Percentiles rank a stretch among this genome's conserved stretches.
These are phyloP conservation scores for Aspergillus sp. DNA, from an alignment of 2,329 filamentous ascomycete species.

Conservation along the genomic window DNA sequence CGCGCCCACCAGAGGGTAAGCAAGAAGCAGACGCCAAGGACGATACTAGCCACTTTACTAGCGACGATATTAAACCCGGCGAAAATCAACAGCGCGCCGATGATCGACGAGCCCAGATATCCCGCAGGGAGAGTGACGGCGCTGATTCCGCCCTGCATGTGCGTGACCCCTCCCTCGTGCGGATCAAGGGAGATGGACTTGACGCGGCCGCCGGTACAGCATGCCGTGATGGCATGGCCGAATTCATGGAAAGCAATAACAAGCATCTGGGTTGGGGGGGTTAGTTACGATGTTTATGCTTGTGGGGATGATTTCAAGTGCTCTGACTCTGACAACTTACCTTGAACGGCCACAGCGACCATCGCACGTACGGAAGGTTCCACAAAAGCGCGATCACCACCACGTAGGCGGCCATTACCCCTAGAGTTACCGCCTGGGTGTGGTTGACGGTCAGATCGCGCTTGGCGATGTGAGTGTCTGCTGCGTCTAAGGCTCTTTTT, in stretches of 20 bases:
- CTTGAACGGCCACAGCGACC: constrained; percentile 79
- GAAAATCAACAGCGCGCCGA: constrained; percentile 75
- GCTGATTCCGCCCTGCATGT: constrained; percentile 70
- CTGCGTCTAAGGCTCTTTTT: constrained; percentile 21
- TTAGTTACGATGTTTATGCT: no score
- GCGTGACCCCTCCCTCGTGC: constrained; percentile 74
- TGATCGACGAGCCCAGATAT: constrained; percentile 73
- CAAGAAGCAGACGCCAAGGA: constrained; percentile 70
- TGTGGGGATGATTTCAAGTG: no score
- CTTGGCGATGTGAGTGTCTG: constrained; percentile 39
- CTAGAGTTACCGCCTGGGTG: constrained; percentile 69
- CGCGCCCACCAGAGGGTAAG: constrained; percentile 81
- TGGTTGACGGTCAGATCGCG: constrained; percentile 63
- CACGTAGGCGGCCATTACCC: constrained; percentile 69
- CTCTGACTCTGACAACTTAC: constrained; percentile 36
- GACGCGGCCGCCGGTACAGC: constrained; percentile 70
- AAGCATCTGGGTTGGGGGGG: constrained; percentile 59
- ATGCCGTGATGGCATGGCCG: constrained; percentile 70
- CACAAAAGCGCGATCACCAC: constrained; percentile 74
- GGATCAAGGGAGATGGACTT: constrained; percentile 74
- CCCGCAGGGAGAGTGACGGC: constrained; percentile 74
- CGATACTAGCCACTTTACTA: constrained; percentile 74
- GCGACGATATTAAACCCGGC: constrained; percentile 80
- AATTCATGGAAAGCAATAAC: constrained; percentile 82
- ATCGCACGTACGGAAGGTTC: constrained; percentile 75